These are phyloP conservation scores for Curvularia verruculosa DNA, from an alignment of 2,329 filamentous ascomycete species.

Conservation along the genomic window DNA sequence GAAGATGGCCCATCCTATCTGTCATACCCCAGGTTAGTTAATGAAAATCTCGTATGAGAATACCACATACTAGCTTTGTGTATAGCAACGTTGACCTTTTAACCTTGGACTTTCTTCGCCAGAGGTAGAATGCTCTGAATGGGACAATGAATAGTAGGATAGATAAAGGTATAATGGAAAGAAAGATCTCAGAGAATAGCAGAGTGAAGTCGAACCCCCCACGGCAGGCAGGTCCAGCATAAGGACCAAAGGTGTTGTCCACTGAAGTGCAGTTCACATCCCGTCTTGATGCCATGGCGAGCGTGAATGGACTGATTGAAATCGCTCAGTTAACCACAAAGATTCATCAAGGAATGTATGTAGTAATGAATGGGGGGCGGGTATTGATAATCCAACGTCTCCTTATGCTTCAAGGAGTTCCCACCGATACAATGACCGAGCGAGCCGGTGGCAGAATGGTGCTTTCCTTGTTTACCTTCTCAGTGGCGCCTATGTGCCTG, in stretches of 20 bases:
- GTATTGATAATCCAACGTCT: conserved; percentile 21
- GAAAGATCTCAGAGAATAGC: conserved; percentile 45
- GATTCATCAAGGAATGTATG: conserved; percentile 28
- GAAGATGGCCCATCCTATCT: conserved; percentile 36
- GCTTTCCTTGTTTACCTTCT: conserved; percentile 21
- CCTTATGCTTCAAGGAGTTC: conserved; percentile 20
- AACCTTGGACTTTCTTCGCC: conserved; percentile 34
- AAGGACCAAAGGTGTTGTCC: conserved; percentile 44
- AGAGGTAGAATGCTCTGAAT: conserved; percentile 37
- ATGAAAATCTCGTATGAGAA: not conserved
- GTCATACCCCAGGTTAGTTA: conserved; percentile 1
- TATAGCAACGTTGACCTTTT: conserved; percentile 28
- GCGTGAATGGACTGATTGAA: conserved; percentile 23
- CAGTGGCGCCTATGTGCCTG: conserved; percentile 25
- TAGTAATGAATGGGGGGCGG: conserved; percentile 18
- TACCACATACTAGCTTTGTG: conserved; percentile 37
- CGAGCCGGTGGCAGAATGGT: conserved; percentile 31
- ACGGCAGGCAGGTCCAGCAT: conserved; percentile 38
- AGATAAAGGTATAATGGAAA: conserved; percentile 41
- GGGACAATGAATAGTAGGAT: conserved; percentile 40
- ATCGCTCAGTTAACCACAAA: conserved; percentile 22
- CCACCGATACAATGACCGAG: conserved; percentile 19
- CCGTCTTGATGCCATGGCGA: conserved; percentile 32
- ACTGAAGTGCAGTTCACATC: conserved; percentile 26
- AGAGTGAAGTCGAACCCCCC: conserved; percentile 50